Evolutionary conservation across 1,139 yeast genomes (phyloP).

Genomic region (Zygosaccharomyces sapae): DNA sequence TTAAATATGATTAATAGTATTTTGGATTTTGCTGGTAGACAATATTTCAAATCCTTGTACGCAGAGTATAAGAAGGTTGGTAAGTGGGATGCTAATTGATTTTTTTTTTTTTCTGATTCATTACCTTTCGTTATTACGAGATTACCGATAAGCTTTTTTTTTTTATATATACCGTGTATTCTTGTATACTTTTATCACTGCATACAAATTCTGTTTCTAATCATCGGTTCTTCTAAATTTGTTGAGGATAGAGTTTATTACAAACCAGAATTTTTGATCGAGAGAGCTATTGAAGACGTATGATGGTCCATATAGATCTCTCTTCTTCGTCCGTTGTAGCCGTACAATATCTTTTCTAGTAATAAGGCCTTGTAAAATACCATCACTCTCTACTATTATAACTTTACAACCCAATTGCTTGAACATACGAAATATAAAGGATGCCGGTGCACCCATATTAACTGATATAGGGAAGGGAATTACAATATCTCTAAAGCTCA

Average conservation of each 20-base stretch:
- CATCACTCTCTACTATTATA: conserved; percentile 58
- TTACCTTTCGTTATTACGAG: not conserved
- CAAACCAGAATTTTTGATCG: conserved; percentile 26
- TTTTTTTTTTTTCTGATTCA: not conserved
- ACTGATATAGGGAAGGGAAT: conserved; percentile 65
- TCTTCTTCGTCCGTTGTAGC: conserved; percentile 37
- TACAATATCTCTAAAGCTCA: conserved; percentile 45
- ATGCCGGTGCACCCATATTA: conserved; percentile 51
- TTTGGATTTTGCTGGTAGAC: conserved; percentile 68
- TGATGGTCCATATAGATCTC: conserved; percentile 30
- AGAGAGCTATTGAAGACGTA: conserved; percentile 27
- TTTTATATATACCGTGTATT: not conserved
- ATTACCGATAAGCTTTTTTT: not conserved
- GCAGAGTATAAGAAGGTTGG: conserved; percentile 73
- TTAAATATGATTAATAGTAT: conserved; percentile 59
- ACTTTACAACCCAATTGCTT: conserved; percentile 76
- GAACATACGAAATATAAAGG: conserved; percentile 64
- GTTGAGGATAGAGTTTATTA: conserved; percentile 18
- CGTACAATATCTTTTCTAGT: conserved; percentile 66
- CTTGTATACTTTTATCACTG: conserved; percentile 5
- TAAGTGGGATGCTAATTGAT: conserved; percentile 59
- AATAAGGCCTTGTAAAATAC: conserved; percentile 54
- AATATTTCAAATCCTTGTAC: conserved; percentile 63
- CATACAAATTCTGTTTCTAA: not conserved
- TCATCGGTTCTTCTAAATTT: conserved; percentile 10